phyloP scores from a whole-genome alignment of 228 moss, liverwort and hornwort species.

The Sphagnum fallax region DNA sequence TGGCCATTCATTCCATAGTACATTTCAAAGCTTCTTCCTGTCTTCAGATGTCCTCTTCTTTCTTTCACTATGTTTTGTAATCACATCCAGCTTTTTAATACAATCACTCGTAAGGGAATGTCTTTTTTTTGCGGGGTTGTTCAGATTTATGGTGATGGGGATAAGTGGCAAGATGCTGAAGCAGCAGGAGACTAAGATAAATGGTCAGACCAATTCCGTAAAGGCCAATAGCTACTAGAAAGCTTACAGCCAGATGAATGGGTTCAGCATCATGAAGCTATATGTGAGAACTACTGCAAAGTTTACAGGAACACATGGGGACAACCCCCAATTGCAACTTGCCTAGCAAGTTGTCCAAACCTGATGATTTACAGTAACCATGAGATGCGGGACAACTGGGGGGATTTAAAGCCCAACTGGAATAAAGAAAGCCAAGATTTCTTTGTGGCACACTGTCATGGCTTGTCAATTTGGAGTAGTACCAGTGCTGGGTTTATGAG shows the following conservation, averaged over 20 bases:
- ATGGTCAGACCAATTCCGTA: constrained; percentile 83
- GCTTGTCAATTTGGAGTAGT: constrained; percentile 64
- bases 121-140: not conserved
- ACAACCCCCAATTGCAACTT: constrained; percentile 67
- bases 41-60: too few relatives aligned
- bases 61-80: too few relatives aligned
- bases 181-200: constrained; percentile 39
- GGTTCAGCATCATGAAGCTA: constrained; percentile 26
- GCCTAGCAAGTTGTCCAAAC: constrained; percentile 83
- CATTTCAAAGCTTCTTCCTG: too few relatives aligned
- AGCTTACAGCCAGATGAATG: constrained; percentile 31
- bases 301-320: constrained; percentile 89
- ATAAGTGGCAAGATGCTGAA: constrained; percentile 72
- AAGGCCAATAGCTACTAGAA: constrained; percentile 43
- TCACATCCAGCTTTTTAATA: too few relatives aligned
- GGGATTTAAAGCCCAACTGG: constrained; percentile 61
- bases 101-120: too few relatives aligned
- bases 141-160: constrained; percentile 95
- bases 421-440: constrained; percentile 42
- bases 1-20: too few relatives aligned
- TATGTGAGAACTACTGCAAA: constrained; percentile 67
- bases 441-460: constrained; percentile 84
- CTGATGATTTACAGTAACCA: constrained; percentile 98
- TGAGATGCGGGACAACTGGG: constrained; percentile 96
- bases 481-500: constrained; percentile 81